A percentile compares a stretch with the other conserved stretches of the same genome.
Evolutionary conservation across 768 basidiomycete genomes (phyloP).

Genomic region (Suillus fuscotomentosus): DNA sequence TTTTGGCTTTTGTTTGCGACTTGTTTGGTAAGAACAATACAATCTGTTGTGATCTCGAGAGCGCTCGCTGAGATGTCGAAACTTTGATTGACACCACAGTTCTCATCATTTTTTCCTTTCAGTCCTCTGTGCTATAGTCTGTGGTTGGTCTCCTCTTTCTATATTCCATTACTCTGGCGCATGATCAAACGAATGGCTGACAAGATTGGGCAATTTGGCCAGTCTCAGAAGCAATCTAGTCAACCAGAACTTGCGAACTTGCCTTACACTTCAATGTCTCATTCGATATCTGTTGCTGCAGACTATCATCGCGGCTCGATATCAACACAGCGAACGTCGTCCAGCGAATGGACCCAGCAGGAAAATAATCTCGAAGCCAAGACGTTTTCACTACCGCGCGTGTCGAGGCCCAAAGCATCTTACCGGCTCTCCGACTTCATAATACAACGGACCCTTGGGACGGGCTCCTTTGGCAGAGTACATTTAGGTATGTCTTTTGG

Average conservation of each 20-base stretch:
- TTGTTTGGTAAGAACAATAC: constrained; percentile 3
- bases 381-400: constrained; percentile 32
- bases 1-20: neutral
- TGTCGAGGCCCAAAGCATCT: constrained; percentile 55
- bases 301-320: constrained; percentile 65
- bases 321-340: constrained; percentile 66
- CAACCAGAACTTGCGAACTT: constrained; percentile 1
- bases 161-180: neutral
- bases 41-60: neutral
- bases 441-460: constrained; percentile 83
- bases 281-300: constrained; percentile 28
- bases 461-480: constrained; percentile 97
- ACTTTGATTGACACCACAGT: neutral
- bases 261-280: neutral
- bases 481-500: constrained; percentile 60
- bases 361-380: constrained; percentile 37
- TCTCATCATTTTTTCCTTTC: constrained; percentile 3
- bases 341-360: constrained; percentile 46
- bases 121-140: neutral
- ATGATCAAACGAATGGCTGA: constrained; percentile 55
- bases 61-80: neutral
- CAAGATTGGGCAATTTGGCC: constrained; percentile 38
- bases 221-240: constrained; percentile 6
- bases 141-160: neutral
- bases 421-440: constrained; percentile 78